Base-by-base conservation (phyloP, 305 asterid species). In the Fraxinus sp. region DNA sequence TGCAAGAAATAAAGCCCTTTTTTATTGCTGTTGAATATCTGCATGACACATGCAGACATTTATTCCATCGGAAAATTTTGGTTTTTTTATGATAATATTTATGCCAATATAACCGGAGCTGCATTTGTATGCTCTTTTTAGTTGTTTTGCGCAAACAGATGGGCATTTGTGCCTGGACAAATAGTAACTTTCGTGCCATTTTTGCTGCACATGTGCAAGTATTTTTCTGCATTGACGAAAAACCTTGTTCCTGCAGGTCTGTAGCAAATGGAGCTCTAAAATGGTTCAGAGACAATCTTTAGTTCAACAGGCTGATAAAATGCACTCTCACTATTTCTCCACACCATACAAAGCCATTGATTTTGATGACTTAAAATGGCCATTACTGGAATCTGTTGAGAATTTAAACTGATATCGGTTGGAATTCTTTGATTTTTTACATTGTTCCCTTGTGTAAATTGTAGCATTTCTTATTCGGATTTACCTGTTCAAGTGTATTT, bases 251-350 rank as follows among this genome's bases (percentile, higher is more conserved):
- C 86, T 41, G 91, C 97, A 96, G 99, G 87, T 90, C 97, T 75
- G 88, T 88, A 84, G 94, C 91, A 75, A 92, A 87, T 84, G 98
- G 97, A 88, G 98, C 93, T 78, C 76, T 90, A 14, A 93, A 94
- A 82, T 96, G 99, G 99, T 88, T 96, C 83, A 93, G 87, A 86
- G 96, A 93, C 83, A 96, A 94, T 88, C 81, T 95, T 59, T 96
- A 85, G 86, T 85, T 81, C 78, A 24, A 68, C 81, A 71, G 71
- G 78, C 36, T 80, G 78, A 30, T 59, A 33, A 52, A 44, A 59
- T 37, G 28, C 68, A 52, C 20, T 52, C 36, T 55, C 46, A 46
- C 11, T 10, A 62, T 39, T 20, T 70, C 32, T 10, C 3, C 46
- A 16, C 77, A 24, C 49, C 78, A 11, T 64, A 39, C 55, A 41